Evolutionary conservation across 2,329 filamentous ascomycete species (phyloP).

Genomic region (Fusarium neocosmosporiellum): DNA sequence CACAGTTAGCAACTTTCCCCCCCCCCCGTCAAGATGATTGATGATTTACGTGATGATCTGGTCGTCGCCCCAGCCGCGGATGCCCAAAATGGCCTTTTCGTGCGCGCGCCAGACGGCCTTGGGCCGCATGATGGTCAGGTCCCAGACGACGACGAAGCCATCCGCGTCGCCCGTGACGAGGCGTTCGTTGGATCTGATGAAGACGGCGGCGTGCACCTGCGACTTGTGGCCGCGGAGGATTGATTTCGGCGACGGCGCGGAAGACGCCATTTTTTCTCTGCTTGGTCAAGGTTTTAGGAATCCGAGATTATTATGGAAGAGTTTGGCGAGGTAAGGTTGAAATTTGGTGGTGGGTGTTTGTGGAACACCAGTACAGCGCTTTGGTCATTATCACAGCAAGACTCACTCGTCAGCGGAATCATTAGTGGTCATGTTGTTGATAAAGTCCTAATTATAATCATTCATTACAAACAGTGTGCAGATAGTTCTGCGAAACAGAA

Average conservation of each 20-base stretch:
- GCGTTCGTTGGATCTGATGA: constrained; percentile 78
- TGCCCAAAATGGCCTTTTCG: constrained; percentile 78
- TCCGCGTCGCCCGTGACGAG: constrained; percentile 90
- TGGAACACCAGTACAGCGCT: neutral
- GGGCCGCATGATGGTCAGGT: constrained; percentile 82
- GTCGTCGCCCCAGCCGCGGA: constrained; percentile 76
- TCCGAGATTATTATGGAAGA: constrained; percentile 8
- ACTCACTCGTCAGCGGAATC: neutral
- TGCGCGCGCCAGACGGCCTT: constrained; percentile 90
- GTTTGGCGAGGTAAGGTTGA: neutral
- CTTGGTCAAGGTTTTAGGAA: neutral
- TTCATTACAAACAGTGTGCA: neutral
- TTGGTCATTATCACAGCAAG: neutral
- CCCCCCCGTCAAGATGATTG: neutral
- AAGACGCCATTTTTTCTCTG: constrained; percentile 42
- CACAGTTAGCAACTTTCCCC: neutral
- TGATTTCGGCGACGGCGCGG: constrained; percentile 57
- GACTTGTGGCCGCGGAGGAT: constrained; percentile 88
- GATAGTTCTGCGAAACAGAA: neutral
- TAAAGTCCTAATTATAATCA: neutral
- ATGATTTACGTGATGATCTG: constrained; percentile 81
- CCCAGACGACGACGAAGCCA: constrained; percentile 90
- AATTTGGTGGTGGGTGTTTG: constrained; percentile 6
- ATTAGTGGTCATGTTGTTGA: neutral
- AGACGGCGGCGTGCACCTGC: constrained; percentile 80